Evolutionary conservation across 202 grass and related monocot genomes (phyloP).

Genomic region (Panicum hallii): DNA sequence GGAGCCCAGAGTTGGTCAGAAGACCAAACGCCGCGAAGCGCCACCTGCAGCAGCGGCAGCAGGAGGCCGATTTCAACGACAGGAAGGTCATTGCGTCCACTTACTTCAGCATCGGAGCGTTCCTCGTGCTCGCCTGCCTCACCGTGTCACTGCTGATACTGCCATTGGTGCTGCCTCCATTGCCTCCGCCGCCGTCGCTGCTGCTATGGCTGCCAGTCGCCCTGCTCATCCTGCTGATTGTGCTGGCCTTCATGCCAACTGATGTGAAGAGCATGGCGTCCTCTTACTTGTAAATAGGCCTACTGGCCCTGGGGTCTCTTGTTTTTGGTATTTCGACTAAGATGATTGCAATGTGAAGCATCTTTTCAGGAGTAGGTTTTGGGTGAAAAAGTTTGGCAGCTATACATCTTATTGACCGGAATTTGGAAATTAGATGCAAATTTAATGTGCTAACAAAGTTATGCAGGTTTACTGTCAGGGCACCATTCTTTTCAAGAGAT

Average conservation of each 20-base stretch:
- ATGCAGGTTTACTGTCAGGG: conserved; percentile 17
- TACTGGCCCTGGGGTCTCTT: neutral
- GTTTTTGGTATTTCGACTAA: conserved; percentile 20
- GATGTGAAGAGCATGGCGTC: conserved; percentile 66
- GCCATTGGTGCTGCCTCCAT: conserved; percentile 70
- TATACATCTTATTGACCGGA: conserved; percentile 6
- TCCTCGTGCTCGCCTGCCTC: conserved; percentile 66
- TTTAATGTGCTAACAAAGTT: neutral
- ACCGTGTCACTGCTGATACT: conserved; percentile 66
- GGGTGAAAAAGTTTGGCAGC: conserved; percentile 19
- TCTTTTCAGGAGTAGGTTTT: conserved; percentile 32
- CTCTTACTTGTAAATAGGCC: conserved; percentile 61
- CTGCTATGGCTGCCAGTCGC: conserved; percentile 64
- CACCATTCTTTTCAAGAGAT: neutral
- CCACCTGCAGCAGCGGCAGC: conserved; percentile 25
- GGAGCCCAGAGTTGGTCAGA: conserved; percentile 1
- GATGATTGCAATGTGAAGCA: conserved; percentile 28
- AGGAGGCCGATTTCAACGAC: conserved; percentile 35
- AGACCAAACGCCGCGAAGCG: conserved; percentile 30
- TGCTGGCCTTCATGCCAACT: conserved; percentile 72
- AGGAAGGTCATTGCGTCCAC: conserved; percentile 41
- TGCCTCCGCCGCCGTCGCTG: conserved; percentile 72
- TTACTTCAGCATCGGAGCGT: conserved; percentile 61
- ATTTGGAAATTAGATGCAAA: conserved; percentile 7
- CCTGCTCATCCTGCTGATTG: conserved; percentile 64